phyloP scores from a whole-genome alignment of 805 yeast genomes.

The Yamadazyma nakazawae region DNA sequence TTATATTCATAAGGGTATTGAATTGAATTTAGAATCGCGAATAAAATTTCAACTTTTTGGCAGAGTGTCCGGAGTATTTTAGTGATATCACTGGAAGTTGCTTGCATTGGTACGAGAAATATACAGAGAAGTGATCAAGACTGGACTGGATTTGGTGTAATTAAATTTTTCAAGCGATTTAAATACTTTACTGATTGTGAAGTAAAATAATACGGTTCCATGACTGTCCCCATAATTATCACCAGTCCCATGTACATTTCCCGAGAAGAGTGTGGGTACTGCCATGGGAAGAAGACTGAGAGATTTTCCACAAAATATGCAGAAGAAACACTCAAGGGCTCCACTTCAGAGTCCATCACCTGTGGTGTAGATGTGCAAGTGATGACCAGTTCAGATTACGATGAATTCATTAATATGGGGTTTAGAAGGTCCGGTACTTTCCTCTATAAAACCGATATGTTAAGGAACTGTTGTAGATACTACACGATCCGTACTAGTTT shows the following conservation, averaged over 20 bases:
- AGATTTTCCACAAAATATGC: conserved; percentile 35
- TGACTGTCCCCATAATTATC: conserved; percentile 14
- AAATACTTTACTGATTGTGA: no score
- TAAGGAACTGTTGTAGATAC: conserved; percentile 74
- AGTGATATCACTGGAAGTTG: no score
- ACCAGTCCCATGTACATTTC: conserved; percentile 44
- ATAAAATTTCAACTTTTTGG: neutral
- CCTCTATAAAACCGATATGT: conserved; percentile 60
- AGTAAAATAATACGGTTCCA: neutral
- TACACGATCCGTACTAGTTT: conserved; percentile 70
- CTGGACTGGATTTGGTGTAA: no score
- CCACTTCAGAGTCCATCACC: conserved; percentile 20
- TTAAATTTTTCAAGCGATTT: no score
- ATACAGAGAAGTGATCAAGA: no score
- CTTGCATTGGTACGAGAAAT: no score
- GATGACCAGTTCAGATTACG: conserved; percentile 56
- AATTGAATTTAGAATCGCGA: neutral
- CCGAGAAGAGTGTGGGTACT: conserved; percentile 67
- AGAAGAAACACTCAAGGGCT: conserved; percentile 1
- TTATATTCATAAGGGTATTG: conserved; percentile 4
- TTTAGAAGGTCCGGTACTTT: conserved; percentile 76
- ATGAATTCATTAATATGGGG: conserved; percentile 64
- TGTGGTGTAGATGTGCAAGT: conserved; percentile 40
- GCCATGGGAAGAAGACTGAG: conserved; percentile 47
- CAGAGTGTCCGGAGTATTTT: no score